Evolutionary conservation across 768 basidiomycete species (phyloP).

Genomic region (Podaxis sp.): DNA sequence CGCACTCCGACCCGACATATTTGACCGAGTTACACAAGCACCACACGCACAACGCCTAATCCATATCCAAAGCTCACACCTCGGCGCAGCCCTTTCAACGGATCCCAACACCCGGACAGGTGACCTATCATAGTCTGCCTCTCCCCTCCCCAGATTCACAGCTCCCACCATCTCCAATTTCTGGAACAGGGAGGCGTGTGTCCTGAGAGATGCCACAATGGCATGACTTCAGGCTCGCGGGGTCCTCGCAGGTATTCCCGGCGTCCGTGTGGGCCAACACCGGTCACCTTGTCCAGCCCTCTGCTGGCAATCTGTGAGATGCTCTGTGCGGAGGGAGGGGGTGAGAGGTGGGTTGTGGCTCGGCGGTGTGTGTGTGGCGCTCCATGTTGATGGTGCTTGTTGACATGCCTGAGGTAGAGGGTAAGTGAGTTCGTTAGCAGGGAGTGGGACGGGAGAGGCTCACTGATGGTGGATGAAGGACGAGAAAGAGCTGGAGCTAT

Average conservation of each 20-base stretch:
- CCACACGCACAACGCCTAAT: constrained; percentile 1
- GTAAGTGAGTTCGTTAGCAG: neutral
- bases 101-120: constrained; percentile 6
- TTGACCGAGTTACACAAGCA: neutral
- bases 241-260: neutral
- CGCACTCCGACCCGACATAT: neutral
- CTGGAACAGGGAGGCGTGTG: constrained; percentile 1
- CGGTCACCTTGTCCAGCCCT: neutral
- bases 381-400: neutral
- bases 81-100: neutral
- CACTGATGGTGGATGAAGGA: neutral
- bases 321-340: neutral
- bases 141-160: neutral
- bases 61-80: neutral
- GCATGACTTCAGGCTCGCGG: neutral
- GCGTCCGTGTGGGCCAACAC: neutral
- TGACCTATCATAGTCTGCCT: constrained; percentile 3
- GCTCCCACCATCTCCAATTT: neutral
- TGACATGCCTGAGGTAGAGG: neutral
- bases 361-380: neutral
- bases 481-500: neutral
- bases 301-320: neutral
- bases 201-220: neutral
- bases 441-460: neutral
- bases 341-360: constrained; percentile 1